Evolutionary conservation across 495 filamentous ascomycete genomes (phyloP).

Genomic region (Neurospora cerealis): DNA sequence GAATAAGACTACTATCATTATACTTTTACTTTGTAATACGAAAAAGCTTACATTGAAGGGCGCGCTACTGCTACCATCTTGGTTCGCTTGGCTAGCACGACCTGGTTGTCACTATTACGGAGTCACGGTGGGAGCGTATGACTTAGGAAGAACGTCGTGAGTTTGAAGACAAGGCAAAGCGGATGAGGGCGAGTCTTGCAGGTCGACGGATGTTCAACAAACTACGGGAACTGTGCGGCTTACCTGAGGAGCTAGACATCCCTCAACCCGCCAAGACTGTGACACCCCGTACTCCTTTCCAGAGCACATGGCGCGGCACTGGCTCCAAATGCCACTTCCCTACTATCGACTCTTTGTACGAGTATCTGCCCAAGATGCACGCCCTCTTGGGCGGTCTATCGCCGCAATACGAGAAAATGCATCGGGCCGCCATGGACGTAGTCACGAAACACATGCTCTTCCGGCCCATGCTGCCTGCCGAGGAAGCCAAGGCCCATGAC

Average conservation of each 20-base stretch:
- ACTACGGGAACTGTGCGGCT: background rate
- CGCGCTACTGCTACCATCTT: too few relatives aligned
- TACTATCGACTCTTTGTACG: slow-evolving; percentile 67
- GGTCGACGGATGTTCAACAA: background rate
- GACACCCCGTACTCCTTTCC: background rate
- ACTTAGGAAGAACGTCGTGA: background rate
- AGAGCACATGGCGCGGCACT: background rate
- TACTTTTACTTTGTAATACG: too few relatives aligned
- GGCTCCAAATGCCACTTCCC: background rate
- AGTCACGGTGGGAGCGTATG: background rate
- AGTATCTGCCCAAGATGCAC: slow-evolving; percentile 70
- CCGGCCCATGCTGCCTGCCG: slow-evolving; percentile 45
- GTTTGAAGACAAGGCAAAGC: background rate
- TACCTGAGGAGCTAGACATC: background rate
- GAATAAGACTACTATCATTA: too few relatives aligned
- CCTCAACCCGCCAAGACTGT: background rate
- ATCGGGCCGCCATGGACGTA: slow-evolving; percentile 46
- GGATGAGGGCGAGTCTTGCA: background rate
- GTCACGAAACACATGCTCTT: slow-evolving; percentile 58
- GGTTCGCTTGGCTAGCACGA: too few relatives aligned
- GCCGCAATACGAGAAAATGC: slow-evolving; percentile 27
- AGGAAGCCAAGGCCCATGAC: slow-evolving; percentile 36
- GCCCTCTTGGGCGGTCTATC: slow-evolving; percentile 25
- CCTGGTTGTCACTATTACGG: background rate
- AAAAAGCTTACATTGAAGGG: too few relatives aligned